Percentiles rank a stretch among this genome's conserved stretches.
Evolutionary conservation across 257 asterid genomes (phyloP).

Genomic region (Scutellaria barbata): DNA sequence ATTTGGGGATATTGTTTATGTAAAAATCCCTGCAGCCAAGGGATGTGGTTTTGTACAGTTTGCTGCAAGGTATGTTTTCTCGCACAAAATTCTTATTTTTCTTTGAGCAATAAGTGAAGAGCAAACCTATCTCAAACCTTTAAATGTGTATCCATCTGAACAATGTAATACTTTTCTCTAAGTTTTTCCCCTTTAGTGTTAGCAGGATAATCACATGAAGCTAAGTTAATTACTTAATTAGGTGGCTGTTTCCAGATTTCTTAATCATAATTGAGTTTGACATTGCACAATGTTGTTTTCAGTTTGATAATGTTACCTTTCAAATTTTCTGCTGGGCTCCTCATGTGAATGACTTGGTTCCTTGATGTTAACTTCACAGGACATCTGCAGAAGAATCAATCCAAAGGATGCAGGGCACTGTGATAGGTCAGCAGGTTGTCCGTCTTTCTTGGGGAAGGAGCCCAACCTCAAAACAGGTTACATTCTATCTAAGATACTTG

Average conservation of each 20-base stretch:
- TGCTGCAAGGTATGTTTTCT: slow-evolving; percentile 62
- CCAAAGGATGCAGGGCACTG: slow-evolving; percentile 89
- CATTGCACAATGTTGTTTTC: slow-evolving; percentile 1
- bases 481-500: slow-evolving; percentile 14
- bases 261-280: slow-evolving; percentile 14
- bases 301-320: slow-evolving; percentile 25
- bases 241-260: background rate
- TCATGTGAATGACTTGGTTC: slow-evolving; percentile 23
- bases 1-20: slow-evolving; percentile 83
- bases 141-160: background rate
- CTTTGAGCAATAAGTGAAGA: slow-evolving; percentile 18
- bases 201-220: slow-evolving; percentile 1
- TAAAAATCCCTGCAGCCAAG: slow-evolving; percentile 81
- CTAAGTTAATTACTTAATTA: background rate
- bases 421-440: slow-evolving; percentile 89
- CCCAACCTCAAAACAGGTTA: slow-evolving; percentile 82
- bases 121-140: background rate
- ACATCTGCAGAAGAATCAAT: slow-evolving; percentile 92
- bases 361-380: slow-evolving; percentile 44
- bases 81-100: slow-evolving; percentile 15
- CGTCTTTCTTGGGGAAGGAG: slow-evolving; percentile 96
- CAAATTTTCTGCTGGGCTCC: background rate
- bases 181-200: background rate
- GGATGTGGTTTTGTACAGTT: slow-evolving; percentile 97
- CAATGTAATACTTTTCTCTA: background rate